Percentiles rank a stretch among this genome's conserved stretches.
phyloP scores from a whole-genome alignment of 345 rosid species.

The Pelargonium nanum region DNA sequence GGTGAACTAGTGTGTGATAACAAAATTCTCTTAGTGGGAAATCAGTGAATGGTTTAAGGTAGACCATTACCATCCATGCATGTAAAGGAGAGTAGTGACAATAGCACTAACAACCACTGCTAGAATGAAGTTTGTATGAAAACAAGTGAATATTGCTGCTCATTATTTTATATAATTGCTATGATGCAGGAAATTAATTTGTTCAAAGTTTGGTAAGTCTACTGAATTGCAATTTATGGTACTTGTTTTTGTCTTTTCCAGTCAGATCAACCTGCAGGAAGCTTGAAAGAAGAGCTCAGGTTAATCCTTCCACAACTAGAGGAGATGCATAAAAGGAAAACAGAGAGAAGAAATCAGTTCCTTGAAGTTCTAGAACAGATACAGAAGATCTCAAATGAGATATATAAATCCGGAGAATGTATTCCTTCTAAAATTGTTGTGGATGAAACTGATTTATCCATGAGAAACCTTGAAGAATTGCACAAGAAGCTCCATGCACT shows the following conservation, averaged over 20 bases:
- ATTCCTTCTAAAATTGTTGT: constrained; percentile 20
- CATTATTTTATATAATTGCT: background rate
- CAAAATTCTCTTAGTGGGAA: too few species aligned
- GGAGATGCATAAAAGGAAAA: constrained; percentile 75
- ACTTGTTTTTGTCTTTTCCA: constrained; percentile 24
- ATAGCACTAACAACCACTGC: background rate
- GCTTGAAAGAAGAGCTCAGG: constrained; percentile 76
- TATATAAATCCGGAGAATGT: constrained; percentile 34
- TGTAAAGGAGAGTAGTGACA: too few species aligned
- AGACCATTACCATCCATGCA: too few species aligned
- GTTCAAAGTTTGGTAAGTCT: background rate
- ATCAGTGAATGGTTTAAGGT: too few species aligned
- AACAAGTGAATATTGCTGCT: background rate
- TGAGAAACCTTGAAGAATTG: constrained; percentile 70
- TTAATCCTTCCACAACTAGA: constrained; percentile 71
- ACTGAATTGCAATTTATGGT: too few species aligned
- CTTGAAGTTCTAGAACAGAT: constrained; percentile 49
- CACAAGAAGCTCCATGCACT: constrained; percentile 50
- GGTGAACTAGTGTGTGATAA: too few species aligned
- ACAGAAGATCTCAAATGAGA: constrained; percentile 41
- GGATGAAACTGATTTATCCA: constrained; percentile 69
- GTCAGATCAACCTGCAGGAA: constrained; percentile 67
- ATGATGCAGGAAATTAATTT: background rate
- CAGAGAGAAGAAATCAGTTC: constrained; percentile 76
- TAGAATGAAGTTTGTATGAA: too few species aligned